Evolutionary conservation across 1,284 basidiomycete genomes (phyloP), one percentile per base, ranked within the genome.

Genomic region (Sporisorium scitamineum): DNA sequence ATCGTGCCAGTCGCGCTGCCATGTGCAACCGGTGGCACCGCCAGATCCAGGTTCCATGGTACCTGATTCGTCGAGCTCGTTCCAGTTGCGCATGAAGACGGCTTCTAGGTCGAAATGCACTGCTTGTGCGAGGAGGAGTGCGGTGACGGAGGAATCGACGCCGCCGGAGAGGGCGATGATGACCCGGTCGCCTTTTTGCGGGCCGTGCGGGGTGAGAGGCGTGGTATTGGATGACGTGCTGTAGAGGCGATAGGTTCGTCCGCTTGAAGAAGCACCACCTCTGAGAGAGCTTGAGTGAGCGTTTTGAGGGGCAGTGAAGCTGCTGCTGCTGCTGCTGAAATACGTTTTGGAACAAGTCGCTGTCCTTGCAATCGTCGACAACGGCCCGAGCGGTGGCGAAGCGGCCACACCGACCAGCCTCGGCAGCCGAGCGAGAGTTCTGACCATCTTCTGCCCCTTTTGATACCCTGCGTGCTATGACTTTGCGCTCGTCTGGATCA

Each of bases 61-160:
- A 90, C 88, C 18, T 89, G 91, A 79, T 91, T 89, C 94, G 41
- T 85, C 83, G n/a, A 82, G 62, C 42, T 77, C 78, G 53, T 79
- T 81, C 95, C 96, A 98, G 76, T 98, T 97, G 26, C 94, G 90
- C 96, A 97, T 97, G 86, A 92, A 98, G 0, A 97, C 89, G 2
- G 94, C 94, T 1, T 52, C 61, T 90, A 92, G 18, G 94, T 89
- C 88, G 7, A 95, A 93, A 34, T 39, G 50, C 3, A 65, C 69
- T 9, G 70, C 34, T 22, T 68, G 69, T 0, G 79, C 65, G 11
- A 83, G 75, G 8, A 84, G 76, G 16, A 71, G 68, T 0, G 83
- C 82, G 13, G 70, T 74, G 13, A 84, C 82, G 13, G 75, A 94
- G 1, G 95, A 97, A 86, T 98, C 95, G 5, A 98, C 95, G 0